These are phyloP conservation scores for Jackrogersella minutella DNA, from an alignment of 495 filamentous ascomycete genomes.

Conservation along the genomic window DNA sequence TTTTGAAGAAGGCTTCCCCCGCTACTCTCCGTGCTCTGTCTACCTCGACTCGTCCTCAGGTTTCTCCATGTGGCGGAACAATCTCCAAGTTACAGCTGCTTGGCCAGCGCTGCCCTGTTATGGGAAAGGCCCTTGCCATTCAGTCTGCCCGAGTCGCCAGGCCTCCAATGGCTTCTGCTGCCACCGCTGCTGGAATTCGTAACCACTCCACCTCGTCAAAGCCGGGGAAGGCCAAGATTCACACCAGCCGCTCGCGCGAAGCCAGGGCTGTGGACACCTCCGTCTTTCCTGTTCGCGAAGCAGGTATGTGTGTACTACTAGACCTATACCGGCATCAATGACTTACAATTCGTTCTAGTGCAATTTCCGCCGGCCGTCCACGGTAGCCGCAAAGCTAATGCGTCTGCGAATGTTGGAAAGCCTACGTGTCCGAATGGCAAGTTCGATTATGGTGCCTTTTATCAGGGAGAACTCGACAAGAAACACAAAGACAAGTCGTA, in stretches of 20 bases:
- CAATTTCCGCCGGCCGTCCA: constrained; percentile 50
- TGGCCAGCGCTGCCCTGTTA: constrained; percentile 94
- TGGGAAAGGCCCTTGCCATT: constrained; percentile 95
- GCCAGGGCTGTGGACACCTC: constrained; percentile 74
- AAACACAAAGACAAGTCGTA: constrained; percentile 99
- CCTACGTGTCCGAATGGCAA: constrained; percentile 51
- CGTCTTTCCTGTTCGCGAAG: constrained; percentile 64
- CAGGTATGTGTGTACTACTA: constrained; percentile 53
- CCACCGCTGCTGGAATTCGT: constrained; percentile 55
- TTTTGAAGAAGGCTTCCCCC: constrained; percentile 92
- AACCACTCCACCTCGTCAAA: constrained; percentile 56
- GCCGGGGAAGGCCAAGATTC: constrained; percentile 73
- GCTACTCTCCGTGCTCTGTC: constrained; percentile 88
- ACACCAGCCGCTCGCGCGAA: constrained; percentile 77
- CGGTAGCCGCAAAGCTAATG: constrained; percentile 48
- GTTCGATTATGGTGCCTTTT: constrained; percentile 93
- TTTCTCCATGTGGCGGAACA: constrained; percentile 82
- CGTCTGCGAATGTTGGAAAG: constrained; percentile 32
- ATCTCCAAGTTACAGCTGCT: constrained; percentile 97
- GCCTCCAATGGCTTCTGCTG: constrained; percentile 45
- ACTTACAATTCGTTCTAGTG: constrained; percentile 45
- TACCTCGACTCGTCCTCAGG: constrained; percentile 73
- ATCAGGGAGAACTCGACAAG: constrained; percentile 87
- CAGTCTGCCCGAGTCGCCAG: constrained; percentile 69
- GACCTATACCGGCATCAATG: neutral